Conservation (phyloP, 2,329 filamentous ascomycete genomes). For the Talaromyces sp. region DNA sequence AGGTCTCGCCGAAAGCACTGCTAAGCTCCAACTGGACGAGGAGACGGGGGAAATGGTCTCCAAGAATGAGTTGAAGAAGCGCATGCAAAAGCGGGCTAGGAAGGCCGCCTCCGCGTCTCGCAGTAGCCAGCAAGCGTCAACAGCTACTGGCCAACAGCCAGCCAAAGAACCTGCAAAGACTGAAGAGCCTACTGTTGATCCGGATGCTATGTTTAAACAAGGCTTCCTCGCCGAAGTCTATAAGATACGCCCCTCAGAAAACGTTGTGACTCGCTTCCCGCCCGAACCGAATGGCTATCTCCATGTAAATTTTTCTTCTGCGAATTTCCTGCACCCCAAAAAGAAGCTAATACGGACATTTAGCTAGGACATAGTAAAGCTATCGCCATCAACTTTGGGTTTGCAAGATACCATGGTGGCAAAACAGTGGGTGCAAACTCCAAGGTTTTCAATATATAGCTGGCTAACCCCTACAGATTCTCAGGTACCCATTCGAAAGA, state of each 20-base stretch:
- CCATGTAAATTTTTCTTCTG: constrained; percentile 1
- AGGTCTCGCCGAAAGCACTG: constrained; percentile 30
- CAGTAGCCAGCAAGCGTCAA: too few species aligned
- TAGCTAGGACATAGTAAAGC: constrained; percentile 79
- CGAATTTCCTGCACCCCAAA: too few species aligned
- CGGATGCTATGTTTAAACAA: constrained; percentile 65
- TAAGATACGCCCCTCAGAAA: constrained; percentile 51
- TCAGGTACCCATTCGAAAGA: constrained; percentile 3
- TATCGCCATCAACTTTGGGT: constrained; percentile 94
- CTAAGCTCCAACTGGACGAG: constrained; percentile 58
- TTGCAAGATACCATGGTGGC: constrained; percentile 77
- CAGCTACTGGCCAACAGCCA: too few species aligned
- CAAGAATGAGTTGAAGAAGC: constrained; percentile 60
- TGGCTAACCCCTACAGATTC: too few species aligned
- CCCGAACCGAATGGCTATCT: constrained; percentile 86
- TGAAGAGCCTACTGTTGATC: constrained; percentile 4
- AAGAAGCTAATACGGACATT: too few species aligned
- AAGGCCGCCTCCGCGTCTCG: too few species aligned
- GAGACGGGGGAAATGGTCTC: constrained; percentile 63
- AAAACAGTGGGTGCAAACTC: constrained; percentile 8
- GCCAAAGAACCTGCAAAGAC: not conserved
- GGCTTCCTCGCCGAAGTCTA: constrained; percentile 71
- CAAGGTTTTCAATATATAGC: not conserved
- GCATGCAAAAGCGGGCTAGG: constrained; percentile 44
- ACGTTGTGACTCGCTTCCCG: constrained; percentile 64